These are phyloP conservation scores for Arctostaphylos glauca DNA, from an alignment of 148 eudicot genomes.

Conservation along the genomic window DNA sequence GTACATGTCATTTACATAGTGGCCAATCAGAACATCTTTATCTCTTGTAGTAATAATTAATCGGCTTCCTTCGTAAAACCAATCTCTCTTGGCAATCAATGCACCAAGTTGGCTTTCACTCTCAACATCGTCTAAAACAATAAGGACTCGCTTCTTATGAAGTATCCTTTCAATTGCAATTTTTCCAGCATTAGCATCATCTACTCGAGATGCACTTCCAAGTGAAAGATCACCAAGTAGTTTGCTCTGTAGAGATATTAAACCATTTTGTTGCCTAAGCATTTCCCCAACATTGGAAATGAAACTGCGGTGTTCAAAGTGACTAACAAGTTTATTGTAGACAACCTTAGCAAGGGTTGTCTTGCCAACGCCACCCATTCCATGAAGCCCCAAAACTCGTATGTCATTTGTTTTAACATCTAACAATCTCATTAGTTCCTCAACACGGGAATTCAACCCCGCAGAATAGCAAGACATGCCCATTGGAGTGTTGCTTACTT, in stretches of 20 bases:
- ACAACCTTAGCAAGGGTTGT: conserved; percentile 14
- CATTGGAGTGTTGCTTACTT: not conserved
- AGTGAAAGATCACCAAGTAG: conserved; percentile 25
- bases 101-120: conserved; percentile 27
- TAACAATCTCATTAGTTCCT: too few relatives aligned
- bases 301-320: conserved; percentile 30
- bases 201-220: not conserved
- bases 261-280: conserved; percentile 19
- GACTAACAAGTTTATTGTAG: too few relatives aligned
- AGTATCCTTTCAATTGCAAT: not conserved
- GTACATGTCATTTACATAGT: conserved; percentile 29
- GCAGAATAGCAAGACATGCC: not conserved
- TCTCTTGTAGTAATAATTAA: too few relatives aligned
- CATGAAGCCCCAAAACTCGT: not conserved
- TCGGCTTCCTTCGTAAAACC: conserved; percentile 27
- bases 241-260: conserved; percentile 22
- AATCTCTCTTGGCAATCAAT: conserved; percentile 25
- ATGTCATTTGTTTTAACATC: not conserved
- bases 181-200: conserved; percentile 19
- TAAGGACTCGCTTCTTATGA: conserved; percentile 25
- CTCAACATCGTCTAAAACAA: conserved; percentile 56
- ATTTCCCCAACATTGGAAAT: conserved; percentile 42
- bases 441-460: not conserved
- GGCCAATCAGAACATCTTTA: not conserved
- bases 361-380: conserved; percentile 34